Evolutionary conservation across 164 flowering plant species (phyloP).

Genomic region (Platanus orientalis): DNA sequence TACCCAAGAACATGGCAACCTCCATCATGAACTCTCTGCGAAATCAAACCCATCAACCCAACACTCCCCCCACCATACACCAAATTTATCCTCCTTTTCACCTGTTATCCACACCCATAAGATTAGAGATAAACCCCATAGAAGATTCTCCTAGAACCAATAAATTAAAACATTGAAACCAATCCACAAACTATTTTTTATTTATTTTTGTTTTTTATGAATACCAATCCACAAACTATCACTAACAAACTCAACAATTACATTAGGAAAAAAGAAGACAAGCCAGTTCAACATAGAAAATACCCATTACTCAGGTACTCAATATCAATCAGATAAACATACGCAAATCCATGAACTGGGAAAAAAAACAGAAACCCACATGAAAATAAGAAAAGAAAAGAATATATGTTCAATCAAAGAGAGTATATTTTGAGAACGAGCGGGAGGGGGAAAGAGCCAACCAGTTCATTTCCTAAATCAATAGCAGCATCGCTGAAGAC

Average conservation of each 20-base stretch:
- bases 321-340: not conserved
- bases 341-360: not conserved
- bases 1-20: conserved; percentile 95
- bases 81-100: conserved; percentile 74
- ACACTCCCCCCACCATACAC: conserved; percentile 98
- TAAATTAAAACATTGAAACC: too few relatives aligned
- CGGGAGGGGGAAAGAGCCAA: conserved; percentile 21
- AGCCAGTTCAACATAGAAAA: conserved; percentile 1
- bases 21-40: conserved; percentile 64
- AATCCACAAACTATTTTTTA: too few relatives aligned
- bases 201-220: too few relatives aligned
- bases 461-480: conserved; percentile 71
- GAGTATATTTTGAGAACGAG: conserved; percentile 1
- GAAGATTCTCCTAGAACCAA: not conserved
- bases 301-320: not conserved
- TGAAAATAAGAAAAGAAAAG: not conserved
- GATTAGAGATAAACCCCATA: conserved; percentile 3
- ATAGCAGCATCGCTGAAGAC: conserved; percentile 70
- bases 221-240: too few relatives aligned
- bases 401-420: not conserved
- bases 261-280: not conserved
- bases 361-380: not conserved
- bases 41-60: conserved; percentile 90
- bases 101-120: conserved; percentile 36
- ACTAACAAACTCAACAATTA: too few relatives aligned